Conservation (phyloP, 176 grass and related monocot species). For the Guadua angustifolia region DNA sequence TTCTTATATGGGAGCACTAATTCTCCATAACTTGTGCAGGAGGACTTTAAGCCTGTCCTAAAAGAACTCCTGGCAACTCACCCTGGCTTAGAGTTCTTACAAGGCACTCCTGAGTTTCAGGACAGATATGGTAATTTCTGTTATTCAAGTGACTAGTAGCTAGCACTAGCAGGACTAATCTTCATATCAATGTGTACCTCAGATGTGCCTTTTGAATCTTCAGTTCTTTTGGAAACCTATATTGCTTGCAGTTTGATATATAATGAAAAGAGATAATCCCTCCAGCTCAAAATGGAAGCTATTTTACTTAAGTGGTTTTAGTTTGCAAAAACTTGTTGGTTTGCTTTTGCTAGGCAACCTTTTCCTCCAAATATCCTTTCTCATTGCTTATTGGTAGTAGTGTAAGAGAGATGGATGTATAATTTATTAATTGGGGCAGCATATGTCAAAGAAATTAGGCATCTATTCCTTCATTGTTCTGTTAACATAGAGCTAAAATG, state of each 20-base stretch:
- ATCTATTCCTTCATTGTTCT: neutral
- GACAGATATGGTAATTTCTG: constrained; percentile 90
- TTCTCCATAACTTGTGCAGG: constrained; percentile 59
- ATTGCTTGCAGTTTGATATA: neutral
- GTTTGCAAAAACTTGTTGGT: neutral
- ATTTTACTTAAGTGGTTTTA: neutral
- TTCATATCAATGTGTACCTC: constrained; percentile 12
- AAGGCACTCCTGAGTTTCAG: constrained; percentile 99
- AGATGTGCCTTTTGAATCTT: constrained; percentile 13
- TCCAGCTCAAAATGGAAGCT: neutral
- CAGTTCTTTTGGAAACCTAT: constrained; percentile 23
- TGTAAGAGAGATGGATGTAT: neutral
- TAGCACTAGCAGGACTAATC: neutral
- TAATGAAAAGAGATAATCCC: constrained; percentile 16
- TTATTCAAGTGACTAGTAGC: constrained; percentile 1
- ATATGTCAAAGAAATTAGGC: constrained; percentile 2
- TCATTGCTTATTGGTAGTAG: neutral
- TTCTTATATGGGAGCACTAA: neutral
- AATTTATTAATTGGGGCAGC: neutral
- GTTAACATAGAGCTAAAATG: neutral
- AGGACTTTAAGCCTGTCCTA: constrained; percentile 93
- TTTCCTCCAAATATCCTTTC: neutral
- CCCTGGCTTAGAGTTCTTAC: constrained; percentile 97
- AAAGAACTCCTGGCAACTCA: constrained; percentile 93
- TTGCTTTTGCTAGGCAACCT: neutral